Conservation (phyloP, 1,284 basidiomycete genomes). For the Heterobasidion occidentale region DNA sequence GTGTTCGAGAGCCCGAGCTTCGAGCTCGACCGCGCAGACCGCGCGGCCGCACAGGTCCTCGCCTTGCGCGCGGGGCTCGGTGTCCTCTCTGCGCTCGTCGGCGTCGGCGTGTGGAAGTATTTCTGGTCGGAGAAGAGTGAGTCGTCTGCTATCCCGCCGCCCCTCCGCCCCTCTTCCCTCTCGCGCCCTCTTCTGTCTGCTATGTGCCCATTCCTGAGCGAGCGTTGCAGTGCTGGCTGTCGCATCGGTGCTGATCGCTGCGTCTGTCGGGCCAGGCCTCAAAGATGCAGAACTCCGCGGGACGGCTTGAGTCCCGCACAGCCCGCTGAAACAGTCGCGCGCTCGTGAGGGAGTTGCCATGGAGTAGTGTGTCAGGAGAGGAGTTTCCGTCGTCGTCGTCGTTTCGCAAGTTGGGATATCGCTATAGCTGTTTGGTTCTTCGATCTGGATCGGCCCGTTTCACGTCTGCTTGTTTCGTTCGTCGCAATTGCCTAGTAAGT, state of each 20-base stretch:
- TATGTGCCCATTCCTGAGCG: background rate
- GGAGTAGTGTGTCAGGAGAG: too few species aligned
- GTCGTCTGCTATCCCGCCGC: background rate
- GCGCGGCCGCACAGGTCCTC: background rate
- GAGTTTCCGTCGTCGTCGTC: too few species aligned
- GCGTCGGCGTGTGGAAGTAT: slow-evolving; percentile 10
- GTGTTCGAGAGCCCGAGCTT: slow-evolving; percentile 13
- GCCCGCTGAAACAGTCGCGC: background rate
- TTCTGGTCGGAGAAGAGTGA: slow-evolving; percentile 6
- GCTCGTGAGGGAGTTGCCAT: background rate
- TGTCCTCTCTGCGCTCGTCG: slow-evolving; percentile 7
- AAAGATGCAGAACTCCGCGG: background rate
- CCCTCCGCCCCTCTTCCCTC: background rate
- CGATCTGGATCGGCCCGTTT: too few species aligned
- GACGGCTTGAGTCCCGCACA: background rate
- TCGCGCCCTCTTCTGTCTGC: background rate
- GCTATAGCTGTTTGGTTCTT: too few species aligned
- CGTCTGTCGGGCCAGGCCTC: background rate
- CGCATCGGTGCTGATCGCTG: background rate
- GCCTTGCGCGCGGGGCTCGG: slow-evolving; percentile 9
- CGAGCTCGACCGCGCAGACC: slow-evolving; percentile 7
- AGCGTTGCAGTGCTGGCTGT: background rate
- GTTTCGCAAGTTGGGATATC: too few species aligned
- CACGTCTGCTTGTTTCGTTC: background rate
- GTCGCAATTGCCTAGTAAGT: background rate